phyloP scores from a whole-genome alignment of 129 eudicot species.

The Heracleum sosnowskyi region DNA sequence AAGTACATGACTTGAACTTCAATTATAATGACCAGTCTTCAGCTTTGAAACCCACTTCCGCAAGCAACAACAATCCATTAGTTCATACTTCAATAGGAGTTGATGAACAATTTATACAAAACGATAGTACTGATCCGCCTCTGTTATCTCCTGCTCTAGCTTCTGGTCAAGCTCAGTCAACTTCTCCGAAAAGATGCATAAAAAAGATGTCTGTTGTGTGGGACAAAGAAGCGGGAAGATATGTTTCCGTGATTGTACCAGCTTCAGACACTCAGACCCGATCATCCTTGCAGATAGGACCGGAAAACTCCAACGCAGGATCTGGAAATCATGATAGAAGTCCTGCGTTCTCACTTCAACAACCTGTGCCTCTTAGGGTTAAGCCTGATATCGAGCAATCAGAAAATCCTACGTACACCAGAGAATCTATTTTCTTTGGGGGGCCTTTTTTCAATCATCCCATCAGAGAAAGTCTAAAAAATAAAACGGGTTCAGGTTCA shows the following conservation, averaged over 20 bases:
- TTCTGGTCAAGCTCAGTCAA: constrained; percentile 21
- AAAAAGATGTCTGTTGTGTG: constrained; percentile 76
- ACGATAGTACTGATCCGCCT: constrained; percentile 17
- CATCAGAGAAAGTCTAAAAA: constrained; percentile 20
- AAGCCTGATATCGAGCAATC: constrained; percentile 31
- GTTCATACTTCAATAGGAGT: constrained; percentile 33
- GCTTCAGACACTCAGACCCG: constrained; percentile 48
- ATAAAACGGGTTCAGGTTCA: constrained; percentile 23
- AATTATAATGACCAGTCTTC: constrained; percentile 16
- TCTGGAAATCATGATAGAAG: constrained; percentile 26
- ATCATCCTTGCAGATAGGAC: constrained; percentile 21
- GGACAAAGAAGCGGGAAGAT: constrained; percentile 96
- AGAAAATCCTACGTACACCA: constrained; percentile 58
- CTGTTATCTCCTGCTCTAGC: constrained; percentile 17
- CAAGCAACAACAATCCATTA: constrained; percentile 1
- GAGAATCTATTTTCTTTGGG: constrained; percentile 80
- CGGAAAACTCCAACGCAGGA: constrained; percentile 21
- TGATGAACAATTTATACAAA: constrained; percentile 27
- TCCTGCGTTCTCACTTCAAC: constrained; percentile 14
- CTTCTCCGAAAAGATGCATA: constrained; percentile 51
- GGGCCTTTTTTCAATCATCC: constrained; percentile 67
- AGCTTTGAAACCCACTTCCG: constrained; percentile 9
- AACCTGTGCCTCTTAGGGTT: constrained; percentile 12
- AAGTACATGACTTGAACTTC: constrained; percentile 13
- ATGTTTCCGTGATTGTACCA: constrained; percentile 47